Percentiles rank a stretch among this genome's conserved stretches.
Evolutionary conservation across 148 eudicot species (phyloP).

Genomic region (Cornus kousa): DNA sequence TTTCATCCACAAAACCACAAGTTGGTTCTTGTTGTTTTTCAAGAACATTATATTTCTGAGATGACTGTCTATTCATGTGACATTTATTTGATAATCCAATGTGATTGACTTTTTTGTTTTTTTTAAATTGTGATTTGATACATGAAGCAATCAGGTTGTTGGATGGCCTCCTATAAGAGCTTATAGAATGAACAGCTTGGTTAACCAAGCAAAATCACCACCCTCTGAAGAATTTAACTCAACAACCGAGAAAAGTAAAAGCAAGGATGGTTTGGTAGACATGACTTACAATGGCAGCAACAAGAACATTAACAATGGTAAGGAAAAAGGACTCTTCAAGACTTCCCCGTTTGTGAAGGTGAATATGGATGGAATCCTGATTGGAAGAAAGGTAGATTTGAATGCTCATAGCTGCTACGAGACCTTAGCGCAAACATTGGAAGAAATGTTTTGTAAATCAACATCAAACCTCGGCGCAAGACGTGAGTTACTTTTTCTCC

Average conservation of each 20-base stretch:
- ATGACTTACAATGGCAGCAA: slow-evolving; percentile 20
- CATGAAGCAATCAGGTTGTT: slow-evolving; percentile 72
- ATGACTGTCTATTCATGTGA: not conserved
- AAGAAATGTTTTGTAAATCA: slow-evolving; percentile 67
- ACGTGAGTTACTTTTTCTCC: slow-evolving; percentile 40
- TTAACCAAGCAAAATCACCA: slow-evolving; percentile 56
- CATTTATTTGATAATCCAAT: not conserved
- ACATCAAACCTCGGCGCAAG: slow-evolving; percentile 33
- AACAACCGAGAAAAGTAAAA: slow-evolving; percentile 36
- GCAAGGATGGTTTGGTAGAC: slow-evolving; percentile 34
- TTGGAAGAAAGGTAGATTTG: slow-evolving; percentile 95
- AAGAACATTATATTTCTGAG: not conserved
- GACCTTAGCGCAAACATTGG: slow-evolving; percentile 62
- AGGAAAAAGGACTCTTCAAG: slow-evolving; percentile 36
- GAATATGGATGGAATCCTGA: slow-evolving; percentile 81
- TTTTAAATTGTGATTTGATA: not conserved
- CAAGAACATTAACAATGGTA: slow-evolving; percentile 15
- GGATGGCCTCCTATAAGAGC: slow-evolving; percentile 97
- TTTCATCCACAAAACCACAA: too few species aligned
- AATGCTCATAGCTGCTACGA: slow-evolving; percentile 71
- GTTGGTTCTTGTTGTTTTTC: too few species aligned
- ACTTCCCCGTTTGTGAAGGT: slow-evolving; percentile 76
- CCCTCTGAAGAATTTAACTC: slow-evolving; percentile 44
- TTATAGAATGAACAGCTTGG: slow-evolving; percentile 76
- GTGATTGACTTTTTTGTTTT: not conserved